Conservation (phyloP, 257 asterid genomes). For the Solanum appendiculatum region DNA sequence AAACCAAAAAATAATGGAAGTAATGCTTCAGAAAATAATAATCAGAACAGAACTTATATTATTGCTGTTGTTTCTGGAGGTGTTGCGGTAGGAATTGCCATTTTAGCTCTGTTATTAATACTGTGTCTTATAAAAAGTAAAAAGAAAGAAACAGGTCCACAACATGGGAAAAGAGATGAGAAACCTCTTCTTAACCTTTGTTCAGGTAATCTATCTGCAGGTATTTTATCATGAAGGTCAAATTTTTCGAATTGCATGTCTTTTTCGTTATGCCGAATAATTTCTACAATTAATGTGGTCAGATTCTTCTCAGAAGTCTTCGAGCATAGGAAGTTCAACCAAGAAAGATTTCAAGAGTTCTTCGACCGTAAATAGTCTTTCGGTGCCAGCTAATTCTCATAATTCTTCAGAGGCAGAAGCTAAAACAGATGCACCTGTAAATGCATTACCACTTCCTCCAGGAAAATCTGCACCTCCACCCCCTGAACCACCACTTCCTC, state of each 20-base stretch:
- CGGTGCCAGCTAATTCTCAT: slow-evolving; percentile 1
- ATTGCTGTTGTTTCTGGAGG: slow-evolving; percentile 29
- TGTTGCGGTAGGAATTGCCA: slow-evolving; percentile 32
- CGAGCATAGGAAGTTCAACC: slow-evolving; percentile 10
- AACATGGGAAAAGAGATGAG: slow-evolving; percentile 36
- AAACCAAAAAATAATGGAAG: slow-evolving; percentile 4
- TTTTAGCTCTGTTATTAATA: slow-evolving; percentile 30
- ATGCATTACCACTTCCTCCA: slow-evolving; percentile 58
- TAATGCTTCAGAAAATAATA: slow-evolving; percentile 1
- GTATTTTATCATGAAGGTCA: slow-evolving; percentile 17
- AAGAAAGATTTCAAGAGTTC: slow-evolving; percentile 18
- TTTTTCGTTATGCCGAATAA: background rate
- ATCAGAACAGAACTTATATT: slow-evolving; percentile 7
- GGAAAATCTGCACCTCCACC: slow-evolving; percentile 38
- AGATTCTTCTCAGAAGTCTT: slow-evolving; percentile 40
- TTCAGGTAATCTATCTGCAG: slow-evolving; percentile 40
- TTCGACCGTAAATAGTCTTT: slow-evolving; percentile 15
- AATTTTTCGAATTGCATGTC: background rate
- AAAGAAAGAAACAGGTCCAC: slow-evolving; percentile 18
- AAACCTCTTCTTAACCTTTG: slow-evolving; percentile 62
- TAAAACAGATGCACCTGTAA: slow-evolving; percentile 17
- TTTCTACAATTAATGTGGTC: slow-evolving; percentile 1
- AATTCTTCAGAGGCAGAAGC: slow-evolving; percentile 18
- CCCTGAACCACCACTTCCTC: slow-evolving; percentile 25
- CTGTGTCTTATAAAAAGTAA: slow-evolving; percentile 23